Base-by-base conservation (phyloP, 1,139 yeast genomes). In the Hanseniaspora gamundiae region DNA sequence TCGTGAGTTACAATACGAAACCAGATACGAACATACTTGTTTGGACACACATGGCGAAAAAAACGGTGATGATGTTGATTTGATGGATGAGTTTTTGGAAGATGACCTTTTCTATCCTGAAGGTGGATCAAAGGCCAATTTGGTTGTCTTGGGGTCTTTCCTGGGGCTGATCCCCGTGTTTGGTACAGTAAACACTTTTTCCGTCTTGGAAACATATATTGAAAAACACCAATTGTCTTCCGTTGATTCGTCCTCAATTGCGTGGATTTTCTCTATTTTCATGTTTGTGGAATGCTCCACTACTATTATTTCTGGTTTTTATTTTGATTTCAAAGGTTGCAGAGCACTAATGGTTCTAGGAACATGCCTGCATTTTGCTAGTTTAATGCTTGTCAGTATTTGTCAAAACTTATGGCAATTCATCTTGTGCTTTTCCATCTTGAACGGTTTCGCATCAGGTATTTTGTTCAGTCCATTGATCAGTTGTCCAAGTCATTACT, bases 251-350 rank as follows among this genome's bases (percentile, higher is more conserved):
- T 68, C 79, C 1, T 66, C 71, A 13, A 70, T 77, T 3, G 75
- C 83, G 6, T 80, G 87, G 88, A 72, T 80, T 36, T 78, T 80
- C 56, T 75, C 86, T 2, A 56, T 80, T 20, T 74, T 70, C 55
- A 57, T 77, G 29, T 79, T 80, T 41, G 61, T 78, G 16, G 64
- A 71, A 52, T 78, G 74, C 59, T 65, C 75, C 42, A 73, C 77
- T 1, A 72, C 76, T 5, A 72, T 78, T 39, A 60, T 78, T 35
- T 71, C 78, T 38, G 87, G 87, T 2, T 73, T 73, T 13, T 58
- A 76, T 6, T 80, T 80, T 57, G 87, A 80, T 55, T 62, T 68
- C 40, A 71, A 67, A 52, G 87, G 87, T 0, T 75, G 80, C 13
- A 66, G 65, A 45, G 58, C 53, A 14, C 69, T 78, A 4, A 58